Evolutionary conservation across 441 rosid species (phyloP).

Genomic region (Breynia disticha): DNA sequence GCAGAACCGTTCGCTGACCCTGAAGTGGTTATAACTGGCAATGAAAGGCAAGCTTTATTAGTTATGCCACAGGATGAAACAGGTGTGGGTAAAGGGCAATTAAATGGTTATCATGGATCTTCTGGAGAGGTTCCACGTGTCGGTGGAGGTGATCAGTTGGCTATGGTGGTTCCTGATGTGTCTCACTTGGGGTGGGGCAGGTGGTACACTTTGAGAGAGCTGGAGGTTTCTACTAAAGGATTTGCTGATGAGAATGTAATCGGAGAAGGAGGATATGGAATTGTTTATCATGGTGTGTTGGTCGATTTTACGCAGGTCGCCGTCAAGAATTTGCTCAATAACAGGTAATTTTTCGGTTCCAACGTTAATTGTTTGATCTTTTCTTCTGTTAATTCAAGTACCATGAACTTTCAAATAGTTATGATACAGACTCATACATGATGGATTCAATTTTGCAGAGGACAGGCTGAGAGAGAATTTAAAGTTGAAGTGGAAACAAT

Average conservation of each 20-base stretch:
- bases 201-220: conserved; percentile 81
- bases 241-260: conserved; percentile 58
- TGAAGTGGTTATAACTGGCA: conserved; percentile 10
- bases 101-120: conserved; percentile 27
- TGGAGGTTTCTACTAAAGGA: conserved; percentile 44
- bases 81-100: conserved; percentile 31
- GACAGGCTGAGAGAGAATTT: conserved; percentile 94
- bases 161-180: conserved; percentile 30
- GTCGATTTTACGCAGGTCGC: conserved; percentile 41
- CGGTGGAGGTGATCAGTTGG: conserved; percentile 19
- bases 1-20: conserved; percentile 14
- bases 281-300: conserved; percentile 55
- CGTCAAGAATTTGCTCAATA: conserved; percentile 60
- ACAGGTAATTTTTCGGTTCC: conserved; percentile 27
- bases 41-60: conserved; percentile 22
- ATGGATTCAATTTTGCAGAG: conserved; percentile 31
- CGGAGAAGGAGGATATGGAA: conserved; percentile 77
- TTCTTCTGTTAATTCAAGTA: not conserved
- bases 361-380: not conserved
- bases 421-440: no score
- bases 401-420: no score
- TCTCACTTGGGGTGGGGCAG: conserved; percentile 86
- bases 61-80: conserved; percentile 33
- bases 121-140: conserved; percentile 19
- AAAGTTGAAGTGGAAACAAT: conserved; percentile 93